These are phyloP conservation scores for Moniliella sp. DNA, from an alignment of 1,284 basidiomycete genomes.

Conservation along the genomic window DNA sequence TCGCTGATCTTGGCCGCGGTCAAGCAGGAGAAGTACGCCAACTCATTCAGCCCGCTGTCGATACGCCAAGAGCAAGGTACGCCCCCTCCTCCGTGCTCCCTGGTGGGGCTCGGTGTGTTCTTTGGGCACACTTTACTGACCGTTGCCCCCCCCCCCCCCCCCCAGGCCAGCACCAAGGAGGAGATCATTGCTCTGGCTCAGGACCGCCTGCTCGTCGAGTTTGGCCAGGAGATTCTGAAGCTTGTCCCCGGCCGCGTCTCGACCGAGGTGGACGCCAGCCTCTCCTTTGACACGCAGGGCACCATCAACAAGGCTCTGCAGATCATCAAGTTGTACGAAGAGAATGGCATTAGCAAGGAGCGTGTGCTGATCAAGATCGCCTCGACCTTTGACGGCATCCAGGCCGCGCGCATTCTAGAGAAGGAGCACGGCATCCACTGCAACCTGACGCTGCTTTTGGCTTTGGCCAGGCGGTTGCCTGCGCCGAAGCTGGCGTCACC, in stretches of 20 bases:
- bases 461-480: conserved; percentile 91
- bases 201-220: conserved; percentile 83
- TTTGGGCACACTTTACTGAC: no score
- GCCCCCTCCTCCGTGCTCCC: no score
- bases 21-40: conserved; percentile 65
- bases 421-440: conserved; percentile 68
- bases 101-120: no score
- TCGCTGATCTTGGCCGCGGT: conserved; percentile 65
- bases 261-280: conserved; percentile 88
- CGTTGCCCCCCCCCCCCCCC: no score
- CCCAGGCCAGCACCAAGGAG: no score
- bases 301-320: conserved; percentile 66
- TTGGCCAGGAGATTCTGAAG: conserved; percentile 78
- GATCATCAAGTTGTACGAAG: conserved; percentile 80
- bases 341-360: conserved; percentile 69
- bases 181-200: conserved; percentile 49
- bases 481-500: conserved; percentile 89
- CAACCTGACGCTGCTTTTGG: conserved; percentile 94
- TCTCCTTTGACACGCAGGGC: conserved; percentile 81
- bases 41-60: conserved; percentile 64
- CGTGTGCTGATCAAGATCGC: conserved; percentile 94
- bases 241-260: conserved; percentile 97
- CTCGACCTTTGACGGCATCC: conserved; percentile 97
- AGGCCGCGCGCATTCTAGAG: conserved; percentile 89
- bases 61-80: conserved; percentile 60